Evolutionary conservation across 2,329 filamentous ascomycete species (phyloP).

Genomic region (Sporothrix brunneoviolacea): DNA sequence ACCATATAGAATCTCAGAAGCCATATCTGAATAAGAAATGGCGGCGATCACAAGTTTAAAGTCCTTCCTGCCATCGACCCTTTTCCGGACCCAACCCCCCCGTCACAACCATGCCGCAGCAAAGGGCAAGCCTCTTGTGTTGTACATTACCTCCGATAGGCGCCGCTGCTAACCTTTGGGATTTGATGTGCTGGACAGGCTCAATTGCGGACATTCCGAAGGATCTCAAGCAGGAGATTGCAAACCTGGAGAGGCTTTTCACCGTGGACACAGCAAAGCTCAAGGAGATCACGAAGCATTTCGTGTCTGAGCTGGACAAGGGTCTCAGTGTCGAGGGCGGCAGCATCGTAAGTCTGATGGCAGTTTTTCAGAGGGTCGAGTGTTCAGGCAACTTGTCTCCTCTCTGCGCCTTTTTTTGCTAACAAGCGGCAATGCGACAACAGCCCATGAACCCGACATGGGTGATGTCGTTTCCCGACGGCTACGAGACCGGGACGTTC

Average conservation of each 20-base stretch:
- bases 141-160: background rate
- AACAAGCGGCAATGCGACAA: no score
- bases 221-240: conserved; percentile 72
- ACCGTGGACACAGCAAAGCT: conserved; percentile 71
- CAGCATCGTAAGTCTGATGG: conserved; percentile 77
- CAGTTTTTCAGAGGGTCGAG: no score
- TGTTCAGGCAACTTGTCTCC: background rate
- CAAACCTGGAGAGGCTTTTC: conserved; percentile 76
- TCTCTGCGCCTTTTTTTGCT: no score
- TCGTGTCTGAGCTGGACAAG: conserved; percentile 80
- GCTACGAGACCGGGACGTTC: conserved; percentile 79
- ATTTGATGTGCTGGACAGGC: conserved; percentile 45
- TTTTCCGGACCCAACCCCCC: background rate
- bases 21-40: no score
- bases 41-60: background rate
- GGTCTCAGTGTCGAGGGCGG: conserved; percentile 82
- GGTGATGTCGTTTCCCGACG: conserved; percentile 85
- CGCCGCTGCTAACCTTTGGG: background rate
- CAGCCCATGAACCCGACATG: conserved; percentile 97
- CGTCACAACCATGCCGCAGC: background rate
- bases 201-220: conserved; percentile 88
- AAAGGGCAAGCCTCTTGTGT: background rate
- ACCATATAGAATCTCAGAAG: no score
- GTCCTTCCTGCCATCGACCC: background rate
- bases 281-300: conserved; percentile 86